A percentile compares a stretch with the other conserved stretches of the same genome.
Conservation (phyloP, 352 stramenopile species). For the Phytophthora idaei region DNA sequence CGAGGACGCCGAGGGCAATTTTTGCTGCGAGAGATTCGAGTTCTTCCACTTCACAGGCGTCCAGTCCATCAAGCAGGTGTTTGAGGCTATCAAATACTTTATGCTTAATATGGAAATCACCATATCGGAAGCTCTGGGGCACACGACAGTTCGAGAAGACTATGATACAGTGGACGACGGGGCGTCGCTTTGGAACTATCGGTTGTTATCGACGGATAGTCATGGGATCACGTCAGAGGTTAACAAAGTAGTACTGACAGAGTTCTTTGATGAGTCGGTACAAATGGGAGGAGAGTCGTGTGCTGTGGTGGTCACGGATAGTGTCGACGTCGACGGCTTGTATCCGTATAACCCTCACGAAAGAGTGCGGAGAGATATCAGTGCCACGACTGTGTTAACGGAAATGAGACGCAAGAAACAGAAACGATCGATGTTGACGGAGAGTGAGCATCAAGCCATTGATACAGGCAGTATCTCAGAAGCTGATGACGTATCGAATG, state of each 20-base stretch:
- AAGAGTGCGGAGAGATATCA: slow-evolving; percentile 46
- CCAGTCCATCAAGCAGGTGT: slow-evolving; percentile 55
- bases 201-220: slow-evolving; percentile 43
- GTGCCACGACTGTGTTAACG: slow-evolving; percentile 35
- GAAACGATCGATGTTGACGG: slow-evolving; percentile 8
- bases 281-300: slow-evolving; percentile 24
- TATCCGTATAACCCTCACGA: slow-evolving; percentile 48
- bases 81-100: slow-evolving; percentile 51
- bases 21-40: slow-evolving; percentile 42
- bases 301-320: slow-evolving; percentile 46
- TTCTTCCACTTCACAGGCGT: slow-evolving; percentile 51
- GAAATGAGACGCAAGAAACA: slow-evolving; percentile 22
- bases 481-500: background rate
- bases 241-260: slow-evolving; percentile 29
- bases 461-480: background rate
- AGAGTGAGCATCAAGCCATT: slow-evolving; percentile 2
- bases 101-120: slow-evolving; percentile 64
- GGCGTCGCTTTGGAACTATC: slow-evolving; percentile 44
- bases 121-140: slow-evolving; percentile 53
- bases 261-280: slow-evolving; percentile 39
- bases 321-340: slow-evolving; percentile 48
- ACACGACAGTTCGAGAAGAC: slow-evolving; percentile 59
- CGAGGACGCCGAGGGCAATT: slow-evolving; percentile 38
- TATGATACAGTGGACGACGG: slow-evolving; percentile 41
- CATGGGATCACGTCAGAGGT: slow-evolving; percentile 30